A percentile compares a stretch with the other conserved stretches of the same genome.
phyloP scores from a whole-genome alignment of 1,139 yeast species.

The Diutina sp. region DNA sequence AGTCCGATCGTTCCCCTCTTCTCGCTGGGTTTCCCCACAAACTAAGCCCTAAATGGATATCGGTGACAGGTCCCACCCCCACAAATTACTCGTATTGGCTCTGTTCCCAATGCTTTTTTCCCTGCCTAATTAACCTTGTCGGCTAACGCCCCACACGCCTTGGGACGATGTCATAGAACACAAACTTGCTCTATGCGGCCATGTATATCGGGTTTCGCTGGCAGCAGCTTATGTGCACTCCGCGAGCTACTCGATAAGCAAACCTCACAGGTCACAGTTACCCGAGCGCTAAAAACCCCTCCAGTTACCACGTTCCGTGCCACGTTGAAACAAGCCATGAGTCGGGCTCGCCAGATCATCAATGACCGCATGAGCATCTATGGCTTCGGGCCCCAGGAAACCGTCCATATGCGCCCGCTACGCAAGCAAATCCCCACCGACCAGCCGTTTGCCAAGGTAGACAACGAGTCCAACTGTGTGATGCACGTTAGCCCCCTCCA shows the following conservation, averaged over 20 bases:
- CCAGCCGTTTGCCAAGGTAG: conserved; percentile 10
- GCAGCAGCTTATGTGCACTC: background rate
- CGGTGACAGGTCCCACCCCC: background rate
- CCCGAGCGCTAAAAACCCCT: background rate
- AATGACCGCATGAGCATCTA: conserved; percentile 1
- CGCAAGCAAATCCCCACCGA: conserved; percentile 12
- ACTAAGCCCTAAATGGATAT: background rate
- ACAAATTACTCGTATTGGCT: background rate
- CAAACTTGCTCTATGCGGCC: background rate
- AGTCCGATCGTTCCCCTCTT: background rate
- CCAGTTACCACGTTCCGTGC: background rate
- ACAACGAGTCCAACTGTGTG: conserved; percentile 7
- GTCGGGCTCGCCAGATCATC: background rate
- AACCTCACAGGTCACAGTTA: background rate
- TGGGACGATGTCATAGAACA: background rate
- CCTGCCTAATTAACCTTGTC: too few species aligned
- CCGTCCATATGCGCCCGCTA: conserved; percentile 9
- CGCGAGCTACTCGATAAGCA: background rate
- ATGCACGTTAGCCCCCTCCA: conserved; percentile 3
- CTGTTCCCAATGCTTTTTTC: too few species aligned
- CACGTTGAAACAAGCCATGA: background rate
- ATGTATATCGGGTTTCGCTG: background rate
- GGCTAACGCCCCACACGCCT: background rate
- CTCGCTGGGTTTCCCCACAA: background rate
- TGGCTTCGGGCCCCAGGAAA: background rate